Conservation (phyloP, 805 yeast species). For the Yamadazyma sp. region DNA sequence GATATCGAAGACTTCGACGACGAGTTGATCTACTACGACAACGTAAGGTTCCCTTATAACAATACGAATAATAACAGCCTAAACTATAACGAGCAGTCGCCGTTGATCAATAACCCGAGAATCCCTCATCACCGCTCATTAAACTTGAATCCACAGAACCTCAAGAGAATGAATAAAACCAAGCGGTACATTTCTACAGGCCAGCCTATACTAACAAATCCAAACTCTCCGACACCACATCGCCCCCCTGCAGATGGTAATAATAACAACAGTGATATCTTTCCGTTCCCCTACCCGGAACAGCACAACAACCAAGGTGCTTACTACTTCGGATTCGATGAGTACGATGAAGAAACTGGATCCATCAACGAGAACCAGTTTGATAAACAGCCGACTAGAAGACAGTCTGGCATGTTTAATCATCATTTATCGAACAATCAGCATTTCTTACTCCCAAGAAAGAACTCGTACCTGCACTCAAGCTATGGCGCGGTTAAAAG, state of each 20-base stretch:
- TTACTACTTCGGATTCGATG: constrained; percentile 40
- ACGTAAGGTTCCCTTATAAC: constrained; percentile 37
- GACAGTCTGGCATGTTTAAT: constrained; percentile 16
- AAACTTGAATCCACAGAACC: constrained; percentile 30
- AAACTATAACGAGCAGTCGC: constrained; percentile 29
- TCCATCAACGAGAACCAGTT: constrained; percentile 14
- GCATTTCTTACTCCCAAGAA: constrained; percentile 31
- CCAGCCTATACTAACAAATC: constrained; percentile 13
- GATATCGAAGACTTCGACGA: constrained; percentile 57
- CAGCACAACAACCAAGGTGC: constrained; percentile 22
- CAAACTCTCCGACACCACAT: constrained; percentile 13
- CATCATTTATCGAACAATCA: constrained; percentile 22
- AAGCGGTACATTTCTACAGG: constrained; percentile 41
- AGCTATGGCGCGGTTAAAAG: constrained; percentile 26
- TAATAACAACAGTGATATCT: constrained; percentile 23
- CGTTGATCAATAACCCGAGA: constrained; percentile 27
- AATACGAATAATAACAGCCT: constrained; percentile 20
- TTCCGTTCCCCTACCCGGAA: constrained; percentile 37
- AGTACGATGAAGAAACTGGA: constrained; percentile 34
- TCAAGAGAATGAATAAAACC: constrained; percentile 22
- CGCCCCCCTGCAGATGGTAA: not conserved
- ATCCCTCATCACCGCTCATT: constrained; percentile 44
- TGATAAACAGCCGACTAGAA: constrained; percentile 16
- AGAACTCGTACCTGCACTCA: constrained; percentile 20
- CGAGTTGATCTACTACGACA: constrained; percentile 48